Evolutionary conservation across 306 rosid genomes (phyloP).

Genomic region (Citrullus mucosospermus): DNA sequence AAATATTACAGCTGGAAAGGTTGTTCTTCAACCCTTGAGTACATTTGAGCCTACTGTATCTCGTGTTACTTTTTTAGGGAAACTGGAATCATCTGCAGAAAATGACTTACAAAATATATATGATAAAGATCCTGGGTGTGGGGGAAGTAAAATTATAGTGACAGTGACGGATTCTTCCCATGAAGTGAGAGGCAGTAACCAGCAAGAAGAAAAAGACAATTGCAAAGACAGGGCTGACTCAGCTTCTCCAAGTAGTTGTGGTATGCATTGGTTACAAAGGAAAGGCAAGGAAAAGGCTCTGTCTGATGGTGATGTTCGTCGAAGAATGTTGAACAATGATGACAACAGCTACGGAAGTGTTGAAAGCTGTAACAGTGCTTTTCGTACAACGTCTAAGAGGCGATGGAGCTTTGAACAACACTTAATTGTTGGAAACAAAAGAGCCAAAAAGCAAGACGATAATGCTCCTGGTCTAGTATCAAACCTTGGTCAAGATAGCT

Average conservation of each 20-base stretch:
- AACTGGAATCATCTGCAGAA: conserved; percentile 38
- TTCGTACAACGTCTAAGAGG: conserved; percentile 30
- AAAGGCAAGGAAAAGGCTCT: conserved; percentile 51
- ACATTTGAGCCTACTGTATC: not conserved
- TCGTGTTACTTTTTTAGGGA: conserved; percentile 15
- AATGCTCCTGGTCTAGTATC: conserved; percentile 27
- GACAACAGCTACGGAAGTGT: conserved; percentile 38
- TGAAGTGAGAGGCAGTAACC: conserved; percentile 15
- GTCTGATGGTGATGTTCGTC: conserved; percentile 29
- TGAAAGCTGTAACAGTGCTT: conserved; percentile 45
- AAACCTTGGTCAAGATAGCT: conserved; percentile 37
- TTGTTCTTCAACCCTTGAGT: conserved; percentile 11
- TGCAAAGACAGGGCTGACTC: conserved; percentile 14
- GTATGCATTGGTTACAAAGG: conserved; percentile 16
- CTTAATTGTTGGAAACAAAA: conserved; percentile 32
- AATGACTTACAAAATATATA: conserved; percentile 32
- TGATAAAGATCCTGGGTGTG: conserved; percentile 17
- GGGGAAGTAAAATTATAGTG: conserved; percentile 12
- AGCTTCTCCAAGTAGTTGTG: conserved; percentile 34
- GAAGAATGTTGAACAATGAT: conserved; percentile 29
- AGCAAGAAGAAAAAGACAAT: conserved; percentile 16
- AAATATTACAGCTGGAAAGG: conserved; percentile 15
- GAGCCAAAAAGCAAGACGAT: conserved; percentile 29
- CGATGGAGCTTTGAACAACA: conserved; percentile 42
- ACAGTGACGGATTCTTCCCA: conserved; percentile 12